Evolutionary conservation across 2,329 filamentous ascomycete genomes (phyloP).

Genomic region (Pseudocercospora pini-densiflorae): DNA sequence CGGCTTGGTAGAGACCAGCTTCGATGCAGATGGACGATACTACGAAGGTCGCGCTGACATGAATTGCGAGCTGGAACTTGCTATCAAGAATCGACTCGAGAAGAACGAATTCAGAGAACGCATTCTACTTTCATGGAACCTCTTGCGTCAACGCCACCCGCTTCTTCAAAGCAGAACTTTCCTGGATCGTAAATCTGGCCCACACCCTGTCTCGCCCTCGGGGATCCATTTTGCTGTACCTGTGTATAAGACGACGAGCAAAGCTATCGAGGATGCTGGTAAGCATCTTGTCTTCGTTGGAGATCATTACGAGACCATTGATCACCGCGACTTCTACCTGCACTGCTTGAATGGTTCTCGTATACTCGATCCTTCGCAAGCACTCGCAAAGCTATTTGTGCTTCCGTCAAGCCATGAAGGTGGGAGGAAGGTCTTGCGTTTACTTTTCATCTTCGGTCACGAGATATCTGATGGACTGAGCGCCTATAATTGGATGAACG

Average conservation of each 20-base stretch:
- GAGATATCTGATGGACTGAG: conserved; percentile 52
- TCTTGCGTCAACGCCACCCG: conserved; percentile 44
- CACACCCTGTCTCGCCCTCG: conserved; percentile 14
- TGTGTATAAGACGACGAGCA: conserved; percentile 33
- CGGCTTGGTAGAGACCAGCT: conserved; percentile 50
- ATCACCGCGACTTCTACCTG: conserved; percentile 44
- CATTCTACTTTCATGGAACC: conserved; percentile 47
- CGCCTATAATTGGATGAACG: conserved; percentile 48
- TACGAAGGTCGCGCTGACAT: conserved; percentile 53
- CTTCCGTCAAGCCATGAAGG: conserved; percentile 39
- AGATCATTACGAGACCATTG: conserved; percentile 42
- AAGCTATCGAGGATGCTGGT: conserved; percentile 40
- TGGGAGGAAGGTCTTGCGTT: conserved; percentile 39
- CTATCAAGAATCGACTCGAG: conserved; percentile 40
- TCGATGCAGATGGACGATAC: conserved; percentile 50
- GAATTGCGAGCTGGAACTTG: conserved; percentile 44
- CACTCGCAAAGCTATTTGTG: conserved; percentile 47
- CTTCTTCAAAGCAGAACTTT: conserved; percentile 43
- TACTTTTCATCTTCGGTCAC: conserved; percentile 49
- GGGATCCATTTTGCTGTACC: conserved; percentile 43
- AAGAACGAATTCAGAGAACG: conserved; percentile 39
- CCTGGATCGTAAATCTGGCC: conserved; percentile 7
- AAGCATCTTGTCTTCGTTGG: conserved; percentile 45
- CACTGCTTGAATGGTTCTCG: conserved; percentile 49
- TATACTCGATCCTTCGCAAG: conserved; percentile 43